Base-by-base conservation (phyloP, 352 stramenopile species). In the Hyaloperonospora arabidopsidis region DNA sequence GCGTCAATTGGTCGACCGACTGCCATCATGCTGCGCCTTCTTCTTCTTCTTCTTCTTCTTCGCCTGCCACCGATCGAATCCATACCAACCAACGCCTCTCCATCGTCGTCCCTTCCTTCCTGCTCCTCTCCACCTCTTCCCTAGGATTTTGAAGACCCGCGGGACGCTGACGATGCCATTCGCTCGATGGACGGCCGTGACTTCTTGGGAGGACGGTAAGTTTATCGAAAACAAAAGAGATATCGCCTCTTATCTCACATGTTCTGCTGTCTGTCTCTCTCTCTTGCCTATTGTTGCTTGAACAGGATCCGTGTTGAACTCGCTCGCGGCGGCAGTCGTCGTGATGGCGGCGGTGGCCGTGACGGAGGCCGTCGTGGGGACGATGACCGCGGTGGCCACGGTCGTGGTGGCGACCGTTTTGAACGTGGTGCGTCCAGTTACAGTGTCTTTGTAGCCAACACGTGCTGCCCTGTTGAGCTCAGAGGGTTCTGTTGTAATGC, bases 71-170 rank as follows among this genome's bases (percentile, higher is more conserved):
- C 60, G 50, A 67, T 62, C 47, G 59, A 40, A 56, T 58, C 49
- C 34, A 52, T 63, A 63, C 65, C 51, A 72, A 72, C 65, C 65
- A 74, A 77, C 68, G 63, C 60, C 74, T 74, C 63, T 74, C 63
- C 68, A 62, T 70, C 63, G 54, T 75, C 64, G 66, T 69, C 70
- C 69, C 61, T 70, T 65, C 68, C 63, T 72, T 65, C 57, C 49
- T 72, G 51, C 75, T 69, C 35, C 76, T 67, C 54, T 63, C 51
- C 73, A 70, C 69, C 63, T 69, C 65, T 74, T 73, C 63, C 74
- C 67, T 84, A 93, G 83, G 83, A 93, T 68, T 93, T 91, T 47
- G 83, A 93, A 78, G 83, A 93, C 75, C 83, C 83, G 53, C 80
- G 83, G 61, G 83, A 93, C 57, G 83, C 83, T 50, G 83, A 93